A percentile compares a stretch with the other conserved stretches of the same genome.
Evolutionary conservation across 2,329 filamentous ascomycete species (phyloP).

Genomic region (Chrysosphaeria jannelii): DNA sequence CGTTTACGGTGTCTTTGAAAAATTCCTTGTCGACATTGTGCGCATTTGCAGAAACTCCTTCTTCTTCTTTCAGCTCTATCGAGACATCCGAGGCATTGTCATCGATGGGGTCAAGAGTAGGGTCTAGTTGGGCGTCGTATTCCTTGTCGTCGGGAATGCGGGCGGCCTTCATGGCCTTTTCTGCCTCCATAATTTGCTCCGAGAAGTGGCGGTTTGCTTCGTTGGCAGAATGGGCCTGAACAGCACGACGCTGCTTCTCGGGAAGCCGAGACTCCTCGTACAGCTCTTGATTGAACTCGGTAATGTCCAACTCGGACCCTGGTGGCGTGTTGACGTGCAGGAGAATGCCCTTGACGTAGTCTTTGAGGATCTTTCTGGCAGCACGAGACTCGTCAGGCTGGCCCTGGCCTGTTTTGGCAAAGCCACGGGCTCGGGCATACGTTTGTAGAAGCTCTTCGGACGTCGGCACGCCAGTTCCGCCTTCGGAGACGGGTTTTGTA

Average conservation of each 20-base stretch:
- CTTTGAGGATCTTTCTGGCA: conserved; percentile 69
- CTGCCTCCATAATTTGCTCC: background rate
- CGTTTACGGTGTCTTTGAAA: conserved; percentile 18
- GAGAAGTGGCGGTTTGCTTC: background rate
- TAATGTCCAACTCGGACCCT: conserved; percentile 24
- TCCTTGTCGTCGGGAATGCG: background rate
- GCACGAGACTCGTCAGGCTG: conserved; percentile 84
- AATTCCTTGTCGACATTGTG: conserved; percentile 62
- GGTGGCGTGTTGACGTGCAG: conserved; percentile 79
- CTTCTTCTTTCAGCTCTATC: no score
- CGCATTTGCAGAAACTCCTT: conserved; percentile 17
- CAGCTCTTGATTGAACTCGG: conserved; percentile 63
- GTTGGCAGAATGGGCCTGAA: conserved; percentile 7
- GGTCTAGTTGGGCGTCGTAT: no score
- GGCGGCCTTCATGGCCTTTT: no score
- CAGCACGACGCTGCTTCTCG: conserved; percentile 42
- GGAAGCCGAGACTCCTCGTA: conserved; percentile 66
- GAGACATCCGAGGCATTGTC: conserved; percentile 12
- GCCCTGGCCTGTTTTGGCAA: conserved; percentile 64
- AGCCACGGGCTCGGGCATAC: conserved; percentile 72
- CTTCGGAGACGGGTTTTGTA: conserved; percentile 60
- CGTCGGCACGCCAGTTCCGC: conserved; percentile 64
- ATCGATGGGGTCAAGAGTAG: conserved; percentile 10
- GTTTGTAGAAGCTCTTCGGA: conserved; percentile 60
- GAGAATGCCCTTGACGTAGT: conserved; percentile 90